Percentiles rank a stretch among this genome's conserved stretches.
These are phyloP conservation scores for Urochloa ruziziensis DNA, from an alignment of 176 grass and related monocot genomes.

Conservation along the genomic window DNA sequence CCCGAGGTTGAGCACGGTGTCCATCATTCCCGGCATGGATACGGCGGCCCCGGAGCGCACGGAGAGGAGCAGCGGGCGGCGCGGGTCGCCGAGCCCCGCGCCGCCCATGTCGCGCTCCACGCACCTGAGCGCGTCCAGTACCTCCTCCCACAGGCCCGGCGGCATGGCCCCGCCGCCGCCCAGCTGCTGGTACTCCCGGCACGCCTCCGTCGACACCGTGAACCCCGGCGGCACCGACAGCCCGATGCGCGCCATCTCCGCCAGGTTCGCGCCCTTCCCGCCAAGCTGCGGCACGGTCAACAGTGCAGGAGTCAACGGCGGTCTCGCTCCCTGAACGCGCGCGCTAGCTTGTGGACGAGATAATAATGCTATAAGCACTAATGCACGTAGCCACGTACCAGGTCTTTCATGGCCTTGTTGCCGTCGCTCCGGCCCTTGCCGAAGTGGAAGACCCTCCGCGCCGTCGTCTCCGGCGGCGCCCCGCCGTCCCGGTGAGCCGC, in stretches of 20 bases:
- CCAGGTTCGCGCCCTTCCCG: conserved; percentile 91
- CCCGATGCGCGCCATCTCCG: conserved; percentile 94
- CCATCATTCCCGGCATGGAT: conserved; percentile 99
- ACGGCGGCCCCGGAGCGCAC: conserved; percentile 93
- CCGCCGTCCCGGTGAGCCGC: background rate
- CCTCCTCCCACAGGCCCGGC: conserved; percentile 76
- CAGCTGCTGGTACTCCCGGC: conserved; percentile 64
- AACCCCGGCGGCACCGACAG: conserved; percentile 95
- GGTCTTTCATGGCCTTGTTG: conserved; percentile 87
- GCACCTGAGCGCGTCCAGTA: conserved; percentile 51
- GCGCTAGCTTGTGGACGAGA: too few relatives aligned
- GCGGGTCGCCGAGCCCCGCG: conserved; percentile 58
- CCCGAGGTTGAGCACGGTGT: conserved; percentile 94
- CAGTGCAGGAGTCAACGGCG: background rate
- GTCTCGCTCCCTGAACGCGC: too few relatives aligned
- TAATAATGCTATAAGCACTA: too few relatives aligned
- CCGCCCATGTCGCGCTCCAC: conserved; percentile 62
- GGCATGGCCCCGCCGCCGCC: conserved; percentile 48
- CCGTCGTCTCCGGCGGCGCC: background rate
- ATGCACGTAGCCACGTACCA: conserved; percentile 46
- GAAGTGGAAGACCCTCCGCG: conserved; percentile 87
- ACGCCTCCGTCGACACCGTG: conserved; percentile 95
- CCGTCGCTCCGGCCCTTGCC: conserved; percentile 92
- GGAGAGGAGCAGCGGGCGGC: conserved; percentile 73
- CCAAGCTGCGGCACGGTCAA: conserved; percentile 37